A percentile compares a stretch with the other conserved stretches of the same genome.
Conservation (phyloP, 805 yeast genomes). For the Barnettozyma sucrosica region DNA sequence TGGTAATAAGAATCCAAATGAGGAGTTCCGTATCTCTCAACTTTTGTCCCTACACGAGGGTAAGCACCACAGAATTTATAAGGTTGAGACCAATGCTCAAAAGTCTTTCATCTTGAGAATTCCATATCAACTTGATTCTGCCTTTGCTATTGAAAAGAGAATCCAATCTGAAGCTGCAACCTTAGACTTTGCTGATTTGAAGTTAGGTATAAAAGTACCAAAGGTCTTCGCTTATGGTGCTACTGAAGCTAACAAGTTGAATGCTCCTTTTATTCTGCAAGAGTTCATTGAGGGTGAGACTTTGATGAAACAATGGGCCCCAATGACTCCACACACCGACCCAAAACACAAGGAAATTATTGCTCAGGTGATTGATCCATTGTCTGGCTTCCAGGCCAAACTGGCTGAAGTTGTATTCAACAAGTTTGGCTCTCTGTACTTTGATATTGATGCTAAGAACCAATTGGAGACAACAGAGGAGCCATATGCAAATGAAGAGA, state of each 20-base stretch:
- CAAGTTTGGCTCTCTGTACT: constrained; percentile 77
- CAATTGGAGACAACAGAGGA: constrained; percentile 18
- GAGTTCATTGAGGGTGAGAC: constrained; percentile 76
- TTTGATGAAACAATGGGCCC: constrained; percentile 89
- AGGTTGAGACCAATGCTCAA: constrained; percentile 55
- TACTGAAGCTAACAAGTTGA: constrained; percentile 53
- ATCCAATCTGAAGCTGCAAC: constrained; percentile 92
- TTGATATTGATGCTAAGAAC: constrained; percentile 57
- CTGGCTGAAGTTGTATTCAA: constrained; percentile 56
- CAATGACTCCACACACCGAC: constrained; percentile 57
- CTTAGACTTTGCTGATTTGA: constrained; percentile 67
- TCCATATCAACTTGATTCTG: constrained; percentile 75
- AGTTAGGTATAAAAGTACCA: constrained; percentile 67
- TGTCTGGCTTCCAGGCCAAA: constrained; percentile 59
- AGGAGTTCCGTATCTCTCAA: constrained; percentile 51
- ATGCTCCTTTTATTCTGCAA: constrained; percentile 73
- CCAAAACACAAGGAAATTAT: constrained; percentile 46
- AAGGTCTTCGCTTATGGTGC: constrained; percentile 63
- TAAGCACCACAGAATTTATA: constrained; percentile 84
- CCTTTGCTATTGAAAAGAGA: constrained; percentile 56
- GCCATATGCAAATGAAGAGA: constrained; percentile 59
- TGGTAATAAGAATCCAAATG: constrained; percentile 40
- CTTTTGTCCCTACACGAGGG: constrained; percentile 89
- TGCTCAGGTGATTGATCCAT: constrained; percentile 60
- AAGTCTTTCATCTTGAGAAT: constrained; percentile 70